Evolutionary conservation across 1,139 yeast species (phyloP).

Genomic region (Entelexis paramagnoliae): DNA sequence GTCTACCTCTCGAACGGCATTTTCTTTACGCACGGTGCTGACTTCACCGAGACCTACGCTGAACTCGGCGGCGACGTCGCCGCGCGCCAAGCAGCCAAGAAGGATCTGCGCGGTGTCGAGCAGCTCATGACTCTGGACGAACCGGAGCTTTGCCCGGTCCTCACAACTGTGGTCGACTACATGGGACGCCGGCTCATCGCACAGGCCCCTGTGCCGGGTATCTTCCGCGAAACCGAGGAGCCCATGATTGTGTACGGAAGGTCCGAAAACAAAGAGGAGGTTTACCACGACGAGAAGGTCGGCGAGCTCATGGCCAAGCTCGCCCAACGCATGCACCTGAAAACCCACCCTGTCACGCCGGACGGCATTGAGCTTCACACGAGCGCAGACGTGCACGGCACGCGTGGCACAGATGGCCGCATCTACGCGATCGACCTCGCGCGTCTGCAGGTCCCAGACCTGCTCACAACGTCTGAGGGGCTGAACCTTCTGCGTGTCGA

Average conservation of each 20-base stretch:
- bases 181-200: constrained; percentile 81
- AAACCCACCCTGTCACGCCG: constrained; percentile 47
- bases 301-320: constrained; percentile 47
- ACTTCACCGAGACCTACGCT: constrained; percentile 58
- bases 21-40: constrained; percentile 73
- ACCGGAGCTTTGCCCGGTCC: constrained; percentile 54
- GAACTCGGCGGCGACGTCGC: constrained; percentile 74
- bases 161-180: constrained; percentile 78
- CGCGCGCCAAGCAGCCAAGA: constrained; percentile 67
- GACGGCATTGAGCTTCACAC: constrained; percentile 46
- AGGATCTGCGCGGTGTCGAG: constrained; percentile 67
- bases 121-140: constrained; percentile 58
- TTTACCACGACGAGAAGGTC: constrained; percentile 44
- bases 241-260: constrained; percentile 65
- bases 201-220: constrained; percentile 97
- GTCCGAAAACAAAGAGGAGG: constrained; percentile 47
- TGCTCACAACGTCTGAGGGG: constrained; percentile 52
- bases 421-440: constrained; percentile 74
- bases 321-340: constrained; percentile 69
- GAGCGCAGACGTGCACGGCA: constrained; percentile 76
- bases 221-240: constrained; percentile 44
- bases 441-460: constrained; percentile 76
- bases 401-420: constrained; percentile 76
- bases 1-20: constrained; percentile 74
- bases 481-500: constrained; percentile 74